Evolutionary conservation across 331 rosid species (phyloP), one percentile per base, ranked within the genome.

Genomic region (Telfairia occidentalis): DNA sequence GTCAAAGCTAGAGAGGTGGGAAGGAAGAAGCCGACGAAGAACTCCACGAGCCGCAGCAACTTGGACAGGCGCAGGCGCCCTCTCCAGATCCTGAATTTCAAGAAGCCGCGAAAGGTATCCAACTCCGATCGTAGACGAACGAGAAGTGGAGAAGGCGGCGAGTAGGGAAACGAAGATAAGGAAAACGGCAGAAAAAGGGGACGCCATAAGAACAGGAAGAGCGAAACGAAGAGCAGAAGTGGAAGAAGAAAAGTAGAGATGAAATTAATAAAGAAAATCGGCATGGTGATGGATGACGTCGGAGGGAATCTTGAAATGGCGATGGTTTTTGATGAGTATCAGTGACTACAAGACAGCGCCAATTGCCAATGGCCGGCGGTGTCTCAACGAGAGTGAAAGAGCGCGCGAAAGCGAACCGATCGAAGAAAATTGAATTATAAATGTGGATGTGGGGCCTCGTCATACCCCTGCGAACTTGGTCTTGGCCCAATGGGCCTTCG

Each of bases 31-130:
- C 81, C 96, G 82, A 59, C 50, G 74, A 43, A 94, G 86, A 81
- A 94, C 79, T 74, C 79, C 91, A 70, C 71, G 61, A 23, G 96
- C 92, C 26, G 97, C 96, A 4, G 92, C 89, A 76, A 88, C 92
- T 86, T 94, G 98, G 55, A 81, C 88, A 0, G 87, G 78, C 28
- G 96, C 84, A 77, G 86, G 79, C 40, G 89, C 82, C 49, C 86
- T 81, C 89, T 90, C 86, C 37, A 85, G 84, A 82, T 88, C 90
- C 76, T 93, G 98, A 46, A 83, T 78, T 63, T 83, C 79, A 13
- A 93, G 96, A 74, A 89, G 87, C 65, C 83, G 83, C 5, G 96
- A 89, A 78, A 93, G 73, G 73, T 85, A 58, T 9, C 63, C 76
- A 43, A 90, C 82, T 50, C 94, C 90, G 65, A 74, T 21, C 32